A percentile compares a stretch with the other conserved stretches of the same genome.
Evolutionary conservation across 2,329 filamentous ascomycete species (phyloP).

Genomic region (Helotiales sp.): DNA sequence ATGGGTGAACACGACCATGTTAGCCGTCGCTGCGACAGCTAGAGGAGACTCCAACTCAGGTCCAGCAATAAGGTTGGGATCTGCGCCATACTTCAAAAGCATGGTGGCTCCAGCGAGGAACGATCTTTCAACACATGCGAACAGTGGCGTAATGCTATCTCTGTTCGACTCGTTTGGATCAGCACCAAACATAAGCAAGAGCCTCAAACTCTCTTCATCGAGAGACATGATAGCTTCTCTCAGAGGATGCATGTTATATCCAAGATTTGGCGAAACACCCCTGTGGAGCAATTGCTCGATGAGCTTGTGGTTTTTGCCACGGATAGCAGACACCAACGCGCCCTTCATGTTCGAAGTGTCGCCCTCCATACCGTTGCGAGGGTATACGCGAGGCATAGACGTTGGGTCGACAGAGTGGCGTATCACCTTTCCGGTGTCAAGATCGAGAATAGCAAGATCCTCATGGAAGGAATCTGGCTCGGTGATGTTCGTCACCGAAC

Average conservation of each 20-base stretch:
- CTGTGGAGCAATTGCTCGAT: slow-evolving; percentile 63
- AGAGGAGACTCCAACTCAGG: slow-evolving; percentile 60
- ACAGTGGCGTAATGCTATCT: slow-evolving; percentile 57
- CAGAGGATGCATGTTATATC: slow-evolving; percentile 53
- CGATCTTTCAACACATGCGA: slow-evolving; percentile 55
- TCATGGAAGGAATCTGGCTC: slow-evolving; percentile 45
- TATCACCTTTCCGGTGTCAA: slow-evolving; percentile 51
- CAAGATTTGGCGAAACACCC: slow-evolving; percentile 58
- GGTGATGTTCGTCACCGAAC: slow-evolving; percentile 38
- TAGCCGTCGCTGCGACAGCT: slow-evolving; percentile 54
- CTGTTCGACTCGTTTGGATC: slow-evolving; percentile 58
- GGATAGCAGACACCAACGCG: slow-evolving; percentile 58
- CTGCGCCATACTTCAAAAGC: slow-evolving; percentile 68
- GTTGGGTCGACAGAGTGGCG: slow-evolving; percentile 56
- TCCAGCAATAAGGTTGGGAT: slow-evolving; percentile 57
- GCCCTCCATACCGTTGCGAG: slow-evolving; percentile 51
- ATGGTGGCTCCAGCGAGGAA: slow-evolving; percentile 62
- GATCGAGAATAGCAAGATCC: slow-evolving; percentile 47
- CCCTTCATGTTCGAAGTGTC: slow-evolving; percentile 52
- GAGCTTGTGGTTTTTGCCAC: slow-evolving; percentile 60
- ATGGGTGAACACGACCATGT: slow-evolving; percentile 61
- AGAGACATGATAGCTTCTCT: slow-evolving; percentile 57
- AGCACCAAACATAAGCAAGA: slow-evolving; percentile 62
- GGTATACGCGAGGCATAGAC: slow-evolving; percentile 57
- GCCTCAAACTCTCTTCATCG: slow-evolving; percentile 58